Evolutionary conservation across 495 filamentous ascomycete species (phyloP), one percentile per base, ranked within the genome.

Genomic region (Penicillium roqueforti): DNA sequence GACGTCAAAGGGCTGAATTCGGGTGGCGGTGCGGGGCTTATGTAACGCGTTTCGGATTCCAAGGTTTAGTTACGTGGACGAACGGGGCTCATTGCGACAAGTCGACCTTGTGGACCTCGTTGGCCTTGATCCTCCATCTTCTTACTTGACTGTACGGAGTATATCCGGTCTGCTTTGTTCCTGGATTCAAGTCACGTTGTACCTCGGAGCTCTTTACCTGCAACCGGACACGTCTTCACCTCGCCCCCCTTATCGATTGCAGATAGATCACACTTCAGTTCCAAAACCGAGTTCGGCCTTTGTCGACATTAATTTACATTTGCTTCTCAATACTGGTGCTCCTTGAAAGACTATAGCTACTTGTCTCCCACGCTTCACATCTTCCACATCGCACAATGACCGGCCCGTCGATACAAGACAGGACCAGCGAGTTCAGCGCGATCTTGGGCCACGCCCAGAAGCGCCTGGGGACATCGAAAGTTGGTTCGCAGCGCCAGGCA

Each of bases 361-460:
- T 37, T 19, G 3, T n/a, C 36, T 49, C 46, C 26, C 20, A 22
- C 26, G 9, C 9, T 36, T 41, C 39, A 54, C n/a, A 37, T 34
- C 32, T 16, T 37, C 51, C 41, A 10, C 16, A 41, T 25, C 28
- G 41, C 62, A 69, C 46, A 54, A 85, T 84, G 82, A 68, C 72
- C 51, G 77, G 78, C 41, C 78, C 82, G 18, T 91, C 90, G 39
- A 96, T 97, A 72, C 95, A 98, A 79, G 93, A 98, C 74, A 88
- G 93, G 61, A 98, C 93, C 49, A 79, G 79, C 67, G 93, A 98
- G 76, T 98, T 98, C 76, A 87, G 85, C 61, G 85, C 90, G 56
- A 91, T 97, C 66, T 81, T 97, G 44, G 78, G 79, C 18, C 89
- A 91, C 62, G 88, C 88, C 51, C 88, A 95, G 70, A 87, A 84